Evolutionary conservation across 306 rosid species (phyloP).

Genomic region (Comarum palustre): DNA sequence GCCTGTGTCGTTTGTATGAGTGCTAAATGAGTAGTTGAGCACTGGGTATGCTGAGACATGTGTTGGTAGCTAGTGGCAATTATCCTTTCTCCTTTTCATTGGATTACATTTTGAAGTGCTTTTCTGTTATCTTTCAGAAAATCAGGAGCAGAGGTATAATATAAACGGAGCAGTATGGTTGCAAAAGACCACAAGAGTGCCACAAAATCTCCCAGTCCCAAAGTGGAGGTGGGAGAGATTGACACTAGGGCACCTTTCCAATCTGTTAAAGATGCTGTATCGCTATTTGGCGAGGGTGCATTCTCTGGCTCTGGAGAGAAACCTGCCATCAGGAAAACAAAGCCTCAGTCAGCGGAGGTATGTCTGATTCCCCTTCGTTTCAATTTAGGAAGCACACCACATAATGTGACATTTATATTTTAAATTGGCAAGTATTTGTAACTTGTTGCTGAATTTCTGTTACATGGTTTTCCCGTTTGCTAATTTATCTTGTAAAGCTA

Average conservation of each 20-base stretch:
- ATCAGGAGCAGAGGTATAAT: conserved; percentile 1
- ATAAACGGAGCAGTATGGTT: conserved; percentile 53
- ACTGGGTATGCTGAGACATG: not conserved
- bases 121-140: conserved; percentile 28
- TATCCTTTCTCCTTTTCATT: not conserved
- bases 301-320: conserved; percentile 92
- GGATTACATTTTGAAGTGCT: not conserved
- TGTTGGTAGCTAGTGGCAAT: not conserved
- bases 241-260: conserved; percentile 98
- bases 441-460: not conserved
- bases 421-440: not conserved
- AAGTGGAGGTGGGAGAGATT: conserved; percentile 90
- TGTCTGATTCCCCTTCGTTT: not conserved
- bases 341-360: conserved; percentile 89
- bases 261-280: conserved; percentile 96
- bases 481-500: not conserved
- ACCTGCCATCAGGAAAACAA: conserved; percentile 58
- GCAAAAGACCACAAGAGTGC: conserved; percentile 54
- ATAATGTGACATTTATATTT: not conserved
- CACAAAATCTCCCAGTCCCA: conserved; percentile 57
- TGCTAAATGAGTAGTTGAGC: not conserved
- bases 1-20: not conserved
- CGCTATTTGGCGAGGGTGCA: conserved; percentile 86
- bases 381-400: not conserved
- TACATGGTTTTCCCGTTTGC: not conserved